Base-by-base conservation (phyloP, 176 grass and related monocot genomes). In the Lolium multiflorum region DNA sequence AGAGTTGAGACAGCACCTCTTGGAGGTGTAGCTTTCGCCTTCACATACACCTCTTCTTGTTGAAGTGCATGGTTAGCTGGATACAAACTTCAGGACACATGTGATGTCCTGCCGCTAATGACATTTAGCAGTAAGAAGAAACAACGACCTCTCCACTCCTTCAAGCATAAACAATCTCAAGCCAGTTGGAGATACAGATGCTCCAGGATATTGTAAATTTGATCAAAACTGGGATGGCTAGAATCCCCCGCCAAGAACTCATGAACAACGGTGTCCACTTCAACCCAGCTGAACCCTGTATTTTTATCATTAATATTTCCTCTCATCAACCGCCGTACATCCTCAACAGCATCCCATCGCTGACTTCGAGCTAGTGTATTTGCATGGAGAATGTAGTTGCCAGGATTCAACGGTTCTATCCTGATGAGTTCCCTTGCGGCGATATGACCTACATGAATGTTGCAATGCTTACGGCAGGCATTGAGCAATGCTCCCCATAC, bases 401-500 rank as follows among this genome's bases (percentile, higher is more conserved):
- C 87, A 79, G 91, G 84, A 91, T 96, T 90, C 43, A 20, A 16
- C 0, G 91, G 82, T 60, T 96, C 94, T 74, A 91, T 91, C 39
- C 11, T 76, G 50, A 90, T 25, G 41, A 93, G 89, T 47, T 96
- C 84, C 44, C 54, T 87, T 6, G 82, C 89, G 10, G 89, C 89
- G 7, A 89, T 82, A 81, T 76, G 76, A 28, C 89, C 87, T 2
- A 90, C 48, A 65, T 86, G 62, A 58, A 84, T 17, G 51, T 90
- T 24, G 68, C 89, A 74, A 87, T 93, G 84, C 46, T 87, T 90
- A 61, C 81, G 85, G 76, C 89, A 96, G 14, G 94, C 91, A 83
- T 91, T 91, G 20, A 96, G 82, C 85, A 96, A 93, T 69, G 89
- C 87, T 74, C 94, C 91, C 94, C 91, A 96, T 7, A 93, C 87